Evolutionary conservation across 495 filamentous ascomycete species (phyloP).

Genomic region (Penicillium manginii): DNA sequence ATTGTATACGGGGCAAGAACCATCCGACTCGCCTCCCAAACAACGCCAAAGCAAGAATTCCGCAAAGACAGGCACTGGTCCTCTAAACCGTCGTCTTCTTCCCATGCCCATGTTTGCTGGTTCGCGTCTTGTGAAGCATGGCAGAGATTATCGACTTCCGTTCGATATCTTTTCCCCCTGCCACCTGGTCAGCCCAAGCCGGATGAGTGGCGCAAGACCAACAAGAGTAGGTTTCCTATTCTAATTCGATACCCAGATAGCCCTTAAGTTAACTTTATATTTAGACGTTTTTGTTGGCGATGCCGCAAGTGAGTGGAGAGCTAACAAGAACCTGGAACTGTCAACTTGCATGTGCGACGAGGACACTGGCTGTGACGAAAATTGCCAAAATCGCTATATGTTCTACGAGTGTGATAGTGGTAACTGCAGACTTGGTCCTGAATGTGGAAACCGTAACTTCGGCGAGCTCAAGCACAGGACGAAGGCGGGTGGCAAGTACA

Average conservation of each 20-base stretch:
- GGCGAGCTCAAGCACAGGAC: constrained; percentile 74
- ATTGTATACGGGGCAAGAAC: constrained; percentile 86
- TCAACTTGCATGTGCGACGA: constrained; percentile 80
- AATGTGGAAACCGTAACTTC: constrained; percentile 87
- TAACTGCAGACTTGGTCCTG: constrained; percentile 77
- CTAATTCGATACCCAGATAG: background rate
- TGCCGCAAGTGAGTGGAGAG: constrained; percentile 82
- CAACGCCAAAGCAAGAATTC: constrained; percentile 62
- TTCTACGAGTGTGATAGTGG: constrained; percentile 92
- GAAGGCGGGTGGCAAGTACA: constrained; percentile 79
- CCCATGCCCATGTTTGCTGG: constrained; percentile 73
- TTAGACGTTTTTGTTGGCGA: constrained; percentile 92
- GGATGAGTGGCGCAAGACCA: constrained; percentile 85
- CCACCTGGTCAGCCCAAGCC: constrained; percentile 86
- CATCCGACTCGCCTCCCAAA: constrained; percentile 62
- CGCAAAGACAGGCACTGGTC: constrained; percentile 47
- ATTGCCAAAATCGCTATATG: constrained; percentile 94
- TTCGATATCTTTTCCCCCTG: constrained; percentile 84
- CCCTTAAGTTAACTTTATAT: constrained; percentile 21
- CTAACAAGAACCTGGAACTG: constrained; percentile 70
- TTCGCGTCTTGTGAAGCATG: constrained; percentile 60
- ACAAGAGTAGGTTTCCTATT: constrained; percentile 69
- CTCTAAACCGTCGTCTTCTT: constrained; percentile 49
- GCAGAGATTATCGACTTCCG: constrained; percentile 83
- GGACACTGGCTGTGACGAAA: constrained; percentile 81